Percentiles rank a stretch among this genome's conserved stretches.
These are phyloP conservation scores for Chrysoporthe austroafricana DNA, from an alignment of 2,329 filamentous ascomycete species.

Conservation along the genomic window DNA sequence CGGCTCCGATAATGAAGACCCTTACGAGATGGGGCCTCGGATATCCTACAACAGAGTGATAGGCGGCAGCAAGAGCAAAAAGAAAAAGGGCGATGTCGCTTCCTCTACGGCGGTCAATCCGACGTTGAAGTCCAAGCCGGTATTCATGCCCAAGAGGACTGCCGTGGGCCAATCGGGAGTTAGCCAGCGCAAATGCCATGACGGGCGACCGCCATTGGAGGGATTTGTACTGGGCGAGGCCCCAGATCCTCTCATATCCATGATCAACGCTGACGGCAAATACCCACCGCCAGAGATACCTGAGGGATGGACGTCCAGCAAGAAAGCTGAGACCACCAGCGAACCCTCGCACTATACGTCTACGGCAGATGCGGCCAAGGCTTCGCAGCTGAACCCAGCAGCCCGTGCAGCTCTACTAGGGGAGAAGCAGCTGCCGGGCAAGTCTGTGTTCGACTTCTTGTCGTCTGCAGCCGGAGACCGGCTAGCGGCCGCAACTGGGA, in stretches of 20 bases:
- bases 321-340: slow-evolving; percentile 43
- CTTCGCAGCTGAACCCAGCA: slow-evolving; percentile 74
- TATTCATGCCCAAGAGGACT: slow-evolving; percentile 75
- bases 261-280: slow-evolving; percentile 45
- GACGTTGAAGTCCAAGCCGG: slow-evolving; percentile 66
- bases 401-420: slow-evolving; percentile 79
- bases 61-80: slow-evolving; percentile 81
- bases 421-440: slow-evolving; percentile 80
- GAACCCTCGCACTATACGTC: slow-evolving; percentile 58
- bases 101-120: slow-evolving; percentile 63
- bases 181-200: slow-evolving; percentile 73
- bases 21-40: slow-evolving; percentile 87
- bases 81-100: slow-evolving; percentile 59
- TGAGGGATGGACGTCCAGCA: slow-evolving; percentile 71
- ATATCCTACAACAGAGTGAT: slow-evolving; percentile 86
- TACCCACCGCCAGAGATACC: slow-evolving; percentile 73
- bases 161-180: slow-evolving; percentile 42
- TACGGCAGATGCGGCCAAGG: slow-evolving; percentile 76
- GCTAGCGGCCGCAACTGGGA: slow-evolving; percentile 76
- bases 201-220: slow-evolving; percentile 77
- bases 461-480: slow-evolving; percentile 76
- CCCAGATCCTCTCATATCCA: slow-evolving; percentile 50
- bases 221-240: slow-evolving; percentile 75
- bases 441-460: slow-evolving; percentile 95
- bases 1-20: slow-evolving; percentile 93